Base-by-base conservation (phyloP, 2,329 filamentous ascomycete species). In the Fusarium sp. region DNA sequence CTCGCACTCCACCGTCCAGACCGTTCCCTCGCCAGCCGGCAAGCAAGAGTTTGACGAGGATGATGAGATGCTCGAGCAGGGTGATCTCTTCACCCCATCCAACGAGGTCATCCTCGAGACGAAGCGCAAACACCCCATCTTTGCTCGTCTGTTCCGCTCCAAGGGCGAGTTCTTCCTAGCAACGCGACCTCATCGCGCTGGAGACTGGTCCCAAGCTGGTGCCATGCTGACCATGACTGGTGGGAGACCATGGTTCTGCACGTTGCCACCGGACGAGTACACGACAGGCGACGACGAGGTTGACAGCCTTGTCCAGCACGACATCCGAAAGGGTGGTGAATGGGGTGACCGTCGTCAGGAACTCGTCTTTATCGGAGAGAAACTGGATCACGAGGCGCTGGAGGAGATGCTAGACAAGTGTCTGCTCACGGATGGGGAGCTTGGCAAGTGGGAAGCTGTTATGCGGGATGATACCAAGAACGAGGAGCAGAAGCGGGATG, bases 261-360 rank as follows among this genome's bases (percentile, higher is more conserved):
- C 84, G 8, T 72, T 89, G 0, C 77, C 81, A 0, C 79, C 84
- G 3, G 78, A 79, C 23, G 77, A 81, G 3, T 84, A 82, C 69
- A 76, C 56, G 3, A 82, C 82, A 0, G 76, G 81, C 44, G 76
- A 84, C 49, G 71, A 73, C 0, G 72, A 78, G n/a, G 78, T 82
- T 0, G 77, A 84, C 31, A 75, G 76, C 7, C 80, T 83, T 0
- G 78, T 84, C 11, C 68, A 74, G 37, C 78, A 82, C 51, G 82
- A 84, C 62, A 79, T 84, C 19, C 69, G 76, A 7, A 80, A 82
- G 23, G 82, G 82, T 6, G 84, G 83, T 0, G 80, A 84, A 55
- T 91, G 88, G 87, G 88, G 87, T 1, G 89, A 92, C 64, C 79
- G 88, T 1, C 79, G 88, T 3, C 88, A 92, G 70, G 89, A 92